Base-by-base conservation (phyloP, 768 basidiomycete species). In the Kwoniella shandongensis region DNA sequence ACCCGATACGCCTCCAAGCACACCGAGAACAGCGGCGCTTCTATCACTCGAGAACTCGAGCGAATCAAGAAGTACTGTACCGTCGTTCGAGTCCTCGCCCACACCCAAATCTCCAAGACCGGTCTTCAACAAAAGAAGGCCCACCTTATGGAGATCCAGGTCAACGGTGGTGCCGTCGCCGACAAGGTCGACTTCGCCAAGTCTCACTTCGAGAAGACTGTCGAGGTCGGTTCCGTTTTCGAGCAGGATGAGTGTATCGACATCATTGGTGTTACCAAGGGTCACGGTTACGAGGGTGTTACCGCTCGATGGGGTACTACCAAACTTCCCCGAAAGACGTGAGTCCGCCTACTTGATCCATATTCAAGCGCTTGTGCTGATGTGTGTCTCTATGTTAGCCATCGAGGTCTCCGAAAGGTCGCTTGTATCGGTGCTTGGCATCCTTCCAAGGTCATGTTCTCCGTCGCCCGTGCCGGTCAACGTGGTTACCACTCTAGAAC, bases 21-120 rank as follows among this genome's bases (percentile, higher is more conserved):
- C 78, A 88, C 93, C 57, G 94, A 97, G 78, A 88, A 92, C 74
- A 84, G 84, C 67, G 91, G 91, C 77, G 91, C 91, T 80, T 89
- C 89, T 51, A 84, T 90, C 71, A 82, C 86, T 61, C 91, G 92
- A 76, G 96, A 99, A 79, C 87, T 99, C 72, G 94, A 98, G 83
- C 91, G 96, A 71, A 98, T 99, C 77, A 89, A 91, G 82, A 98
- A 98, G 80, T 98, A 99, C 84, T 98, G 94, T 85, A 92, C 96
- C 56, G 93, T 99, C 73, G 96, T 99, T 78, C 92, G 96, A 81
- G 90, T 98, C 71, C 89, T 99, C 67, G 93, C 92, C 62, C 96
- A 99, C 85, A 96, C 96, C 66, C 96, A 99, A 78, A 88, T 97
- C 79, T 86, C 89, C 82, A 92, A 93, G 84, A 99, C 96, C 35